Conservation (phyloP, 202 grass and related monocot species). For the Elaeis oleifera region DNA sequence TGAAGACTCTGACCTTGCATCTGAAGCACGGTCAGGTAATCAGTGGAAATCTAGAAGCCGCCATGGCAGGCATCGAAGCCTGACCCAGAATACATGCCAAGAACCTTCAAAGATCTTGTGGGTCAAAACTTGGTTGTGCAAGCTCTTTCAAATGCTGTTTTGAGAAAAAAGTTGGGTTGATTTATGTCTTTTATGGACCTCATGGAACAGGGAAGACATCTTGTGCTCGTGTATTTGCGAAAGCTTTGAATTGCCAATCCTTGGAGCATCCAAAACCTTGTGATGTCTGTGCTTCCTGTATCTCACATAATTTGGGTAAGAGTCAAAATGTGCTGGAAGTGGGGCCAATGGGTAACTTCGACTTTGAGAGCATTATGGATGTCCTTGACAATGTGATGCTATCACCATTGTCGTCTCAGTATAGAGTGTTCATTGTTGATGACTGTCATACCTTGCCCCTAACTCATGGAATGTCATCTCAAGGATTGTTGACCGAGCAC, state of each 20-base stretch:
- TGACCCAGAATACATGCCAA: constrained; percentile 71
- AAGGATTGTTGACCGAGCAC: constrained; percentile 52
- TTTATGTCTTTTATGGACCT: constrained; percentile 85
- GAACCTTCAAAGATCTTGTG: constrained; percentile 82
- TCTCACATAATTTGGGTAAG: constrained; percentile 67
- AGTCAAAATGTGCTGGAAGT: constrained; percentile 70
- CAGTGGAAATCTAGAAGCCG: constrained; percentile 21
- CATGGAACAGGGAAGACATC: constrained; percentile 89
- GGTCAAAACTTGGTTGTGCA: constrained; percentile 81
- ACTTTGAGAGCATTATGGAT: constrained; percentile 59
- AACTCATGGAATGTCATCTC: constrained; percentile 69
- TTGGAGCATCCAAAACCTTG: constrained; percentile 68
- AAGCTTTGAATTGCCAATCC: constrained; percentile 87
- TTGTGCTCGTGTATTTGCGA: constrained; percentile 81
- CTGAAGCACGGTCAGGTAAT: constrained; percentile 32
- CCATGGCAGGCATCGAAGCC: constrained; percentile 42
- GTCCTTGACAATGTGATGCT: constrained; percentile 64
- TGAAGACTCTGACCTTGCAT: constrained; percentile 50
- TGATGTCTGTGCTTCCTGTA: constrained; percentile 71
- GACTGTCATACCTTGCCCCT: constrained; percentile 58
- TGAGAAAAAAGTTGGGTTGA: constrained; percentile 56
- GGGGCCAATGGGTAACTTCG: constrained; percentile 50
- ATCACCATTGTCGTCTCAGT: constrained; percentile 29
- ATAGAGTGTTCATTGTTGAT: constrained; percentile 78
- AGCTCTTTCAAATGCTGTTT: constrained; percentile 75